Percentiles rank a stretch among this genome's conserved stretches.
Evolutionary conservation across 2,329 filamentous ascomycete genomes (phyloP).

Genomic region (Knufia petricola): DNA sequence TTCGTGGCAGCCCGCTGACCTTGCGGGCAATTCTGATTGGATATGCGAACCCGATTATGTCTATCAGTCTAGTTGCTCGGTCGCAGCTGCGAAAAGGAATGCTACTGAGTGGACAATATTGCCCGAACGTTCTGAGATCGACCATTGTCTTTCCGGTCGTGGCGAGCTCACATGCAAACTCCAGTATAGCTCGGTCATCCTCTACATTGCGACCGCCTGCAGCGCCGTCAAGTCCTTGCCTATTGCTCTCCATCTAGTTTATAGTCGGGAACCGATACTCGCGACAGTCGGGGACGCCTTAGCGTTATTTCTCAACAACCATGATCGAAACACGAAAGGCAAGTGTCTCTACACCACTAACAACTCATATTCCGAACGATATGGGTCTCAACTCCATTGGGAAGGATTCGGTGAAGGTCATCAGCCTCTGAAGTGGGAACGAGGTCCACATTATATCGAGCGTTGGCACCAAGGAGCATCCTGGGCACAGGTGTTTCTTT

Average conservation of each 20-base stretch:
- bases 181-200: conserved; percentile 2
- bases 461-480: not conserved
- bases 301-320: conserved; percentile 24
- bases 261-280: conserved; percentile 15
- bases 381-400: not conserved
- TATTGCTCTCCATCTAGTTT: conserved; percentile 13
- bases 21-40: not conserved
- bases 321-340: conserved; percentile 24
- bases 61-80: not conserved
- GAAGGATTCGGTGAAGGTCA: not conserved
- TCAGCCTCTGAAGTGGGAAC: not conserved
- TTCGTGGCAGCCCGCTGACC: not conserved
- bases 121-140: not conserved
- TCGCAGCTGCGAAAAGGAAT: not conserved
- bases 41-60: not conserved
- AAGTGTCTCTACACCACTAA: not conserved
- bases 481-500: not conserved
- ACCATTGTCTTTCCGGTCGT: not conserved
- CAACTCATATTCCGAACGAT: not conserved
- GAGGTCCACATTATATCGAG: not conserved
- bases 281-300: conserved; percentile 25
- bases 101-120: not conserved
- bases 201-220: conserved; percentile 16
- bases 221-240: conserved; percentile 15
- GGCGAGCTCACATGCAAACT: not conserved